Percentiles rank a stretch among this genome's conserved stretches.
These are phyloP conservation scores for Apiotrichum domesticum DNA, from an alignment of 1,284 basidiomycete species.

Conservation along the genomic window DNA sequence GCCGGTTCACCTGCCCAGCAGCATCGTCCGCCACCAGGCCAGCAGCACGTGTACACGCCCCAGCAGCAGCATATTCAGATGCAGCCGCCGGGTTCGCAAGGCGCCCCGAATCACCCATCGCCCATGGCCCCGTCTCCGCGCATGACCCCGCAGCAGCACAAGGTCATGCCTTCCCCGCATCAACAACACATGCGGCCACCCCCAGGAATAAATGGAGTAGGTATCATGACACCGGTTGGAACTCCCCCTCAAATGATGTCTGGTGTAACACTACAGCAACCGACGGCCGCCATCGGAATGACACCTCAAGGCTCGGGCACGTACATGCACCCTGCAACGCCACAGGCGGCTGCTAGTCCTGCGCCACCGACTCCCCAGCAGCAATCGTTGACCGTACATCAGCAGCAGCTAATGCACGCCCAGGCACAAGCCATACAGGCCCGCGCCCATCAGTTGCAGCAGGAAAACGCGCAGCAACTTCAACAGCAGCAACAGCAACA, in stretches of 20 bases:
- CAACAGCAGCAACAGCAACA: conserved; percentile 13
- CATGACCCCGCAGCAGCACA: conserved; percentile 22
- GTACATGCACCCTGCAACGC: conserved; percentile 17
- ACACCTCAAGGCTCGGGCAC: conserved; percentile 7
- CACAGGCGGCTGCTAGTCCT: conserved; percentile 17
- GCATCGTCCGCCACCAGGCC: conserved; percentile 21
- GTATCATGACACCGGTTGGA: conserved; percentile 7
- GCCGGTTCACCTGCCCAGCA: conserved; percentile 25
- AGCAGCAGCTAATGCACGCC: conserved; percentile 21
- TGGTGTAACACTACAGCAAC: conserved; percentile 31
- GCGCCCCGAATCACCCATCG: conserved; percentile 23
- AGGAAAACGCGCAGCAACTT: conserved; percentile 11
- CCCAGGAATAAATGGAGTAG: conserved; percentile 20
- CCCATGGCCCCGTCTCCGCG: conserved; percentile 30
- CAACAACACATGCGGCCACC: conserved; percentile 35
- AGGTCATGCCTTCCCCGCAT: conserved; percentile 33
- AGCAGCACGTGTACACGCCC: conserved; percentile 22
- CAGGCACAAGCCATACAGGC: conserved; percentile 11
- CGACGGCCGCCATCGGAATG: conserved; percentile 13
- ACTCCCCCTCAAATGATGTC: conserved; percentile 32
- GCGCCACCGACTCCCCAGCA: conserved; percentile 25
- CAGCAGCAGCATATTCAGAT: conserved; percentile 18
- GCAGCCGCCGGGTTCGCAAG: conserved; percentile 20
- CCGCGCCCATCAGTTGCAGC: conserved; percentile 11
- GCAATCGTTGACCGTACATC: conserved; percentile 17